These are phyloP conservation scores for Fragaria vesca DNA, from an alignment of 306 rosid genomes.

Conservation along the genomic window DNA sequence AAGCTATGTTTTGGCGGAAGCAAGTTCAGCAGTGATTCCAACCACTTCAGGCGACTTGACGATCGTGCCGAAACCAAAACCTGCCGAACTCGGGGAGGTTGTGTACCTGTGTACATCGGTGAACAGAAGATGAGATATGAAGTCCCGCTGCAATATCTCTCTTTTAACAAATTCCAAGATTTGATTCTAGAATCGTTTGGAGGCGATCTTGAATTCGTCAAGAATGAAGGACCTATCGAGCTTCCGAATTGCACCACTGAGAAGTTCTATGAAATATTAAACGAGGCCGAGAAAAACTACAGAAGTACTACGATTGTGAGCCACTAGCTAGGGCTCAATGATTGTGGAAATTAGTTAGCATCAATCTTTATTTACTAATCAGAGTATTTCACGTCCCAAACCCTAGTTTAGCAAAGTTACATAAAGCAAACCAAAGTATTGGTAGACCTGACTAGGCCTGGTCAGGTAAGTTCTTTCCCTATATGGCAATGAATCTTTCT, in stretches of 20 bases:
- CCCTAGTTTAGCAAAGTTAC: too few relatives aligned
- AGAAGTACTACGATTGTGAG: too few relatives aligned
- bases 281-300: too few relatives aligned
- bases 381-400: too few relatives aligned
- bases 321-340: not conserved
- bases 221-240: not conserved
- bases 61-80: not conserved
- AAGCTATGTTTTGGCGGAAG: not conserved
- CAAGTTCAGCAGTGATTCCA: not conserved
- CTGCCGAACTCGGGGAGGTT: not conserved
- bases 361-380: not conserved
- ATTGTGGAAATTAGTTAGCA: not conserved
- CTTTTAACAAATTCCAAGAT: not conserved
- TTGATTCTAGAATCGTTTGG: not conserved
- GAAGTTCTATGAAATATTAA: too few relatives aligned
- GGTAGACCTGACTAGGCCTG: too few relatives aligned
- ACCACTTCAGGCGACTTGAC: too few relatives aligned
- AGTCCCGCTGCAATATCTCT: not conserved
- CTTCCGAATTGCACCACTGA: not conserved
- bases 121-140: not conserved
- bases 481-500: too few relatives aligned
- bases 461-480: too few relatives aligned
- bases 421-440: too few relatives aligned
- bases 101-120: not conserved
- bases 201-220: not conserved